Evolutionary conservation across 108 stramenopile genomes (phyloP), one percentile per base, ranked within the genome.

Genomic region (Aurantiochytrium sp.): DNA sequence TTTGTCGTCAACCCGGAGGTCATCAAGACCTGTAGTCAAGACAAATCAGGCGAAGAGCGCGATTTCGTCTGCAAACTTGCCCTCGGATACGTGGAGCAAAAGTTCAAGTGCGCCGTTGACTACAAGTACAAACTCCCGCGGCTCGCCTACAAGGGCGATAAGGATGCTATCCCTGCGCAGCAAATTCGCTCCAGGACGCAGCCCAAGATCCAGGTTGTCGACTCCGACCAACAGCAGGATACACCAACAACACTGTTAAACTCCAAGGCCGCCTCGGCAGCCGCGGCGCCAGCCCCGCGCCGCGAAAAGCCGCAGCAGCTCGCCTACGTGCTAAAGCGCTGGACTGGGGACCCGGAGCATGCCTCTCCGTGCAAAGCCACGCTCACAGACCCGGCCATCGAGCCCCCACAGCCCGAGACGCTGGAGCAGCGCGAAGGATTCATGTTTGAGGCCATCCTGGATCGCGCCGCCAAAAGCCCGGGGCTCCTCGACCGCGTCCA

Each of bases 101-200:
- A 93, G 91, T 88, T 22, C 2, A 89, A 88, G 52, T 37, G 36
- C 41, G 37, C 53, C 15, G n/a, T 89, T 0, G 92, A 93, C 30
- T 89, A 89, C 55, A 90, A 87, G 73, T 93, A 92, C 88, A 93
- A 92, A 68, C 90, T 93, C 17, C 92, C 92, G 37, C 92, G 92
- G 88, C 54, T 92, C 27, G 88, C 41, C 54, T 93, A 92, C 85
- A 91, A 92, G 68, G 92, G 91, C 19, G 87, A 68, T 86, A 87
- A 87, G 31, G 65, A 87, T 37, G 69, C 12, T 15, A 86, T 55
- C 3, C 86, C 88, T 22, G 88, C 88, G 22, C 88, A 88, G n/a
- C n/a, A n/a, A n/a, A n/a, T n/a, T n/a, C n/a, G n/a, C n/a, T n/a
- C n/a, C n/a, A n/a, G n/a, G n/a, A n/a, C n/a, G n/a, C n/a, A n/a